A percentile compares a stretch with the other conserved stretches of the same genome.
phyloP scores from a whole-genome alignment of 768 basidiomycete genomes.

The Rhodotorula diobovata region DNA sequence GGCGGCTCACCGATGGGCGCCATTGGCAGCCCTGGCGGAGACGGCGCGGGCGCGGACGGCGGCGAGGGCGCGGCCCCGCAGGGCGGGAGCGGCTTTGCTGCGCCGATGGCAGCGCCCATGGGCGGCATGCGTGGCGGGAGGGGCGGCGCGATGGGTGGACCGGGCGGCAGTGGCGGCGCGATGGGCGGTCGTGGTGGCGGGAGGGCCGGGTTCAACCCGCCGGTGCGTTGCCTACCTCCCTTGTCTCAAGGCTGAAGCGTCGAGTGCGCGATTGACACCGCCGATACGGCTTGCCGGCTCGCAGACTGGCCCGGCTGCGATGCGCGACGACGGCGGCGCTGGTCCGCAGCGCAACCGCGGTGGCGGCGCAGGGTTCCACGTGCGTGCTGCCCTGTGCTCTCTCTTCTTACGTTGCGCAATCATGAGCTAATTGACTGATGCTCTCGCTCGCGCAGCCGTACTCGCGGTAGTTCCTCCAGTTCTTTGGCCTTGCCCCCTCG shows the following conservation, averaged over 20 bases:
- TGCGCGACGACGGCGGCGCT: conserved; percentile 33
- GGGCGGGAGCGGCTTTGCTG: conserved; percentile 23
- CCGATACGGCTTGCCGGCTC: not conserved
- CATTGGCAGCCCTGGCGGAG: conserved; percentile 35
- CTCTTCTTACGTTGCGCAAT: not conserved
- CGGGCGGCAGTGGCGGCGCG: conserved; percentile 40
- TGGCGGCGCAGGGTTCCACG: conserved; percentile 26
- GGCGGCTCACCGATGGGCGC: conserved; percentile 33
- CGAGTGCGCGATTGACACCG: not conserved
- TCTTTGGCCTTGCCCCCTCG: too few species aligned
- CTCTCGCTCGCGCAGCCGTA: conserved; percentile 14
- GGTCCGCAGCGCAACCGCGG: conserved; percentile 31
- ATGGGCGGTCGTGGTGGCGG: conserved; percentile 47
- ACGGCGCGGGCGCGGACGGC: conserved; percentile 5
- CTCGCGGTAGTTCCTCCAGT: conserved; percentile 12
- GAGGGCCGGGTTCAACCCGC: conserved; percentile 53
- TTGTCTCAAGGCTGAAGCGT: not conserved
- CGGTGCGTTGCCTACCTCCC: conserved; percentile 24
- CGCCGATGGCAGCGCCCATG: conserved; percentile 33
- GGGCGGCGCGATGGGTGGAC: conserved; percentile 40
- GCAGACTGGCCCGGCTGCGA: conserved; percentile 47
- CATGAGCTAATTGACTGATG: too few species aligned
- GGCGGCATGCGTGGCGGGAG: conserved; percentile 23
- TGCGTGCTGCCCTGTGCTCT: conserved; percentile 3
- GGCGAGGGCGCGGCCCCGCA: not conserved